Evolutionary conservation across 202 grass and related monocot genomes (phyloP), one percentile per base, ranked within the genome.

Genomic region (Zoysia matrella): DNA sequence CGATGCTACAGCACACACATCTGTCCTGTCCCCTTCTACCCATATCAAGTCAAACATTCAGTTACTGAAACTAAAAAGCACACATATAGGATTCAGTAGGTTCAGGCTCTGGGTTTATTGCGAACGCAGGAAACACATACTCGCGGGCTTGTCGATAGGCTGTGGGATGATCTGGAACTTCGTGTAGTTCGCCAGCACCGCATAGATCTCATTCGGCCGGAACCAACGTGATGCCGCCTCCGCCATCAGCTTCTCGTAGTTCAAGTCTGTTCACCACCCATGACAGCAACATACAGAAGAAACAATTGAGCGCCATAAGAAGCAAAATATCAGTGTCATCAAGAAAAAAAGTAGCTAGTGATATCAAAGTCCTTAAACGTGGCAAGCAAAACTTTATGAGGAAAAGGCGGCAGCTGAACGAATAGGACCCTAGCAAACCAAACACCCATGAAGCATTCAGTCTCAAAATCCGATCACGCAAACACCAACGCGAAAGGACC

Each of bases 151-250:
- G 60, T 92, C 69, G 48, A 87, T 74, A 45, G 93, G 96, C 48
- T 94, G 91, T 4, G 96, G 87, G 58, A 92, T 85, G 84, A 96
- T 76, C 75, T 86, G 92, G 74, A 94, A 86, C 65, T 82, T 89
- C 22, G 75, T 71, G 56, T 90, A 54, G 82, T 99, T 99, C 2
- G 89, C 87, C 46, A 99, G 56, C 53, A 99, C 78, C 66, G 96
- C 93, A 43, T 94, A 89, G 69, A 99, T 87, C 92, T 99, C 96
- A 80, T 99, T 98, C 0, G 96, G 87, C 79, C 87, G 81, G 89
- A 99, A 92, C 96, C 91, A 96, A 11, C 96, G 89, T 11, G 78
- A 65, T 44, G 67, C 61, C 3, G 87, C 96, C 66, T 93, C 87
- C 52, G 78, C 22, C 74, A 81, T 79, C 65, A 99, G 80, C 81